Evolutionary conservation across 441 rosid species (phyloP).

Genomic region (Eruca vesicaria): DNA sequence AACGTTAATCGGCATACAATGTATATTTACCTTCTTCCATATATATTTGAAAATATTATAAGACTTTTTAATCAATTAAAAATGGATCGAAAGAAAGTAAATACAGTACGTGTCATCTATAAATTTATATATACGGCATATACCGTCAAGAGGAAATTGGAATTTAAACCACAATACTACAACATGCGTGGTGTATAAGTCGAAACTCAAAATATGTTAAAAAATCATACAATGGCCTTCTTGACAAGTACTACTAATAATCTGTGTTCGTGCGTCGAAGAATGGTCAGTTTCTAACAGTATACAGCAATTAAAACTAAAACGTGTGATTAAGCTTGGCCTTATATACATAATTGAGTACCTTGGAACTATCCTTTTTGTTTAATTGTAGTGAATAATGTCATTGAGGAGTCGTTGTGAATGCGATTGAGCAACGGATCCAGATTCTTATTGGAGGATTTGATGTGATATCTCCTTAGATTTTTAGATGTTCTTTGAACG

Average conservation of each 20-base stretch:
- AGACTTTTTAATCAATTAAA: neutral
- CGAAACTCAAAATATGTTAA: neutral
- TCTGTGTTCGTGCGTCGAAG: slow-evolving; percentile 25
- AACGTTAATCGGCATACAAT: neutral
- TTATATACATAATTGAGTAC: slow-evolving; percentile 15
- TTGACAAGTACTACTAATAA: neutral
- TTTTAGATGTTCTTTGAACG: slow-evolving; percentile 21
- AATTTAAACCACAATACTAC: neutral
- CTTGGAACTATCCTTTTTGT: slow-evolving; percentile 29
- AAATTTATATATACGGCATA: neutral
- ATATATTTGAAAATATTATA: neutral
- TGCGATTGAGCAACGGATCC: slow-evolving; percentile 31
- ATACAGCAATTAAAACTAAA: neutral
- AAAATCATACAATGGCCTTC: neutral
- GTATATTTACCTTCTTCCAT: neutral
- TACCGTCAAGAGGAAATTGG: neutral
- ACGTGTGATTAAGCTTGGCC: slow-evolving; percentile 33
- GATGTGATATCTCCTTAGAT: slow-evolving; percentile 24
- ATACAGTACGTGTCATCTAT: neutral
- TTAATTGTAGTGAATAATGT: slow-evolving; percentile 7
- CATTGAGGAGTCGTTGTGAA: slow-evolving; percentile 28
- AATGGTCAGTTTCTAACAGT: slow-evolving; percentile 2
- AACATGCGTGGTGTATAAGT: neutral
- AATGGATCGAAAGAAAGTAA: neutral
- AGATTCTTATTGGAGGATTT: slow-evolving; percentile 16